Evolutionary conservation across 1,284 basidiomycete genomes (phyloP), one percentile per base, ranked within the genome.

Genomic region (Ustilago lituana): DNA sequence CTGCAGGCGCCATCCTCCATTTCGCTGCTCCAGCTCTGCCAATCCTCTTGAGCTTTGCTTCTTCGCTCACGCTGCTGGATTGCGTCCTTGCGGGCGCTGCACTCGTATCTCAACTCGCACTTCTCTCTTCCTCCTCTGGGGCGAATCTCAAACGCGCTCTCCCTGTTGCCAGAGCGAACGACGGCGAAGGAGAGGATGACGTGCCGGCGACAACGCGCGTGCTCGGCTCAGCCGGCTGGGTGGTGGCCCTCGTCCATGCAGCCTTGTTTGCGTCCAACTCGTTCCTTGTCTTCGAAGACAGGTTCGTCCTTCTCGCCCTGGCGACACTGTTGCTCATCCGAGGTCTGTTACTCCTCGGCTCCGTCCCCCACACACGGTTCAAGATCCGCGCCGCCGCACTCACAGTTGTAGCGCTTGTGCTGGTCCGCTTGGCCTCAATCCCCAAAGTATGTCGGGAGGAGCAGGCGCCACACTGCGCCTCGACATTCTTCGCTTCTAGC

Each of bases 261-360:
- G 47, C 36, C n/a, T 32, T 70, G 4, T 78, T 79, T 40, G 77
- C 74, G 2, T 76, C 73, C 22, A 98, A 98, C 84, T 96, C 93
- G 0, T 96, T 92, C 84, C 91, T 91, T 27, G 88, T 98, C 80
- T 97, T 93, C 91, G 96, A 98, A 86, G 94, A 98, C 81, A 87
- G 87, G 31, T 85, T 93, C 49, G 86, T 91, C 7, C 51, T 65
- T 4, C 43, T 65, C 15, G n/a, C 51, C 0, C 83, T 87, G 22
- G 86, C 89, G 0, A 84, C 85, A 10, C 36, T 77, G 2, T 38
- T 63, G 1, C 23, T 60, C 20, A 33, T 70, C 1, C 57, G 76
- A 2, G 63, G 53, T 5, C 19, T 64, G 31, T 14, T 50, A 0
- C 60, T 61, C 0, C 24, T 71, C 8, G 71, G 61, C 5, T 20